A percentile compares a stretch with the other conserved stretches of the same genome.
These are phyloP conservation scores for Polyporus tsugae DNA, from an alignment of 1,284 basidiomycete species.

Conservation along the genomic window DNA sequence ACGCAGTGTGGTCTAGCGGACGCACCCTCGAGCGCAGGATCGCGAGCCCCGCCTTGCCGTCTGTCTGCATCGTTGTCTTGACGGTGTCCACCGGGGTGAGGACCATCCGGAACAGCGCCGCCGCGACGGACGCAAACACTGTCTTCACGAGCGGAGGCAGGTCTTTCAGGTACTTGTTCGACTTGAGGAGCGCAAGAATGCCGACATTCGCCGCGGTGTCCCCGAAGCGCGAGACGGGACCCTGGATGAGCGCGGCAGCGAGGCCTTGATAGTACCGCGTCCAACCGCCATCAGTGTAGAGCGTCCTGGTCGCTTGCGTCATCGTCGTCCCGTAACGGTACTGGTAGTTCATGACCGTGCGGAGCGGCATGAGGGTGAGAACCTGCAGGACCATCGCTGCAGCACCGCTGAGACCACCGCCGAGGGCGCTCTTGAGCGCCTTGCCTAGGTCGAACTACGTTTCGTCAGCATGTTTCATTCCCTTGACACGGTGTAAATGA, in stretches of 20 bases:
- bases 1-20: conserved; percentile 18
- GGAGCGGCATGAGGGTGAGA: conserved; percentile 82
- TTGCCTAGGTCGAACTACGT: conserved; percentile 77
- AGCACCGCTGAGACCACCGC: conserved; percentile 88
- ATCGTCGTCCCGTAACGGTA: conserved; percentile 83
- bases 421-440: conserved; percentile 81
- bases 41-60: conserved; percentile 73
- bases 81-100: conserved; percentile 90
- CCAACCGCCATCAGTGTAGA: conserved; percentile 83
- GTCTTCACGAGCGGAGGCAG: conserved; percentile 74
- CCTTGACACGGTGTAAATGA: not conserved
- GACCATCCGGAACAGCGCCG: conserved; percentile 84
- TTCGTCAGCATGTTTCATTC: not conserved
- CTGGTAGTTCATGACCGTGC: conserved; percentile 94
- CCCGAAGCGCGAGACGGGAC: conserved; percentile 82
- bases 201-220: conserved; percentile 90
- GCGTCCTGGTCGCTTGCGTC: conserved; percentile 68
- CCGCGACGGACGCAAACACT: conserved; percentile 72
- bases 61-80: conserved; percentile 92
- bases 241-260: conserved; percentile 82
- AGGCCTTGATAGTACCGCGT: conserved; percentile 87
- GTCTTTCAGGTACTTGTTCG: conserved; percentile 70
- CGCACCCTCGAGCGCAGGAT: conserved; percentile 73
- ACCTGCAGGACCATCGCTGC: conserved; percentile 86
- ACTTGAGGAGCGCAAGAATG: conserved; percentile 77